These are phyloP conservation scores for Ciborinia camelliae DNA, from an alignment of 2,329 filamentous ascomycete species.

Conservation along the genomic window DNA sequence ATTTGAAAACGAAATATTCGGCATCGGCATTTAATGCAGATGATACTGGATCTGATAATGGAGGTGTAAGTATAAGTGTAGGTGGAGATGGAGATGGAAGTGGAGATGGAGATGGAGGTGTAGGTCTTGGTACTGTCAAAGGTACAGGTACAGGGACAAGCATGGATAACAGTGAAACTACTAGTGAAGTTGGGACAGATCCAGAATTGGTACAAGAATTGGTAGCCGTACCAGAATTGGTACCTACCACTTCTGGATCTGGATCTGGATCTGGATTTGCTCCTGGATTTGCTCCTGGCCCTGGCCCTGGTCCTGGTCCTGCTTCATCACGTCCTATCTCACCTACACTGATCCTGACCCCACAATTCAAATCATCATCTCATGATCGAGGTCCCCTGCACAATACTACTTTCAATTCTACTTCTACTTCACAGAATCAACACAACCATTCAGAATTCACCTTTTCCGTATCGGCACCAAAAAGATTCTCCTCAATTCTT, in stretches of 20 bases:
- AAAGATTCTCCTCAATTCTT: neutral
- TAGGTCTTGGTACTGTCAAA: neutral
- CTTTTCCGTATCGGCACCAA: neutral
- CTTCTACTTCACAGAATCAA: neutral
- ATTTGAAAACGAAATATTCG: slow-evolving; percentile 11
- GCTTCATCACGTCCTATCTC: slow-evolving; percentile 7
- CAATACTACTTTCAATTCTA: neutral
- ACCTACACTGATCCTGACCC: slow-evolving; percentile 3
- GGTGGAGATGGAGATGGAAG: neutral
- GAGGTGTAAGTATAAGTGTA: neutral
- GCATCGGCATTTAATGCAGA: neutral
- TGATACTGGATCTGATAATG: neutral
- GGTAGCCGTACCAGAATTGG: too few relatives aligned
- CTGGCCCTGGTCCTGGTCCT: too few relatives aligned
- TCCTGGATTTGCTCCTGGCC: too few relatives aligned
- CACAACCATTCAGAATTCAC: neutral
- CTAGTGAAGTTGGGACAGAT: slow-evolving; percentile 10
- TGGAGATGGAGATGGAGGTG: neutral
- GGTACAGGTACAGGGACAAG: neutral
- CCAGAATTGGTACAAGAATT: slow-evolving; percentile 18
- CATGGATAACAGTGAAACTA: neutral
- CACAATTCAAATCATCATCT: neutral
- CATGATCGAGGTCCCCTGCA: neutral
- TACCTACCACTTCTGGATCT: too few relatives aligned
- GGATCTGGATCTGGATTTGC: too few relatives aligned